Evolutionary conservation across 441 rosid genomes (phyloP).

Genomic region (Corymbia calophylla): DNA sequence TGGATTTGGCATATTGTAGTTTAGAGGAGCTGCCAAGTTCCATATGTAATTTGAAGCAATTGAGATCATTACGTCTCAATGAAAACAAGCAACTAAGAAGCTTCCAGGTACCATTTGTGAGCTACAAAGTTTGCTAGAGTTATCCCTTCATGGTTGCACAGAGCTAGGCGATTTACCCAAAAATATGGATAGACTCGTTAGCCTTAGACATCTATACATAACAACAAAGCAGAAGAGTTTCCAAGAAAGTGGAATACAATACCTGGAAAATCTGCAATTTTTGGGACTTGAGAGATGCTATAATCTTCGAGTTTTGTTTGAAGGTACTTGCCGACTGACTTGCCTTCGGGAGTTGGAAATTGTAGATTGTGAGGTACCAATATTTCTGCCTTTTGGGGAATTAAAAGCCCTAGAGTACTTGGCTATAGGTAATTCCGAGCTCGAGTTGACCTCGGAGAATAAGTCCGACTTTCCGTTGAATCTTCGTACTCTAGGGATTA

Average conservation of each 20-base stretch:
- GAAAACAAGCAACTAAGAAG: neutral
- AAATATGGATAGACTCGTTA: neutral
- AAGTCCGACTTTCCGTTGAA: neutral
- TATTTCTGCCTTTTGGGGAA: neutral
- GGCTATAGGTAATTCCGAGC: fast-evolving
- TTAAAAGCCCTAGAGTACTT: fast-evolving
- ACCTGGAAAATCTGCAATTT: fast-evolving
- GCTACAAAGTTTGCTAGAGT: neutral
- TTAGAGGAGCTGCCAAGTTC: neutral
- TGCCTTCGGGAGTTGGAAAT: fast-evolving
- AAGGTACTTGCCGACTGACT: neutral
- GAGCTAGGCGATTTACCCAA: neutral
- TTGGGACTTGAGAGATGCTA: no score
- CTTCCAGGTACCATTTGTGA: neutral
- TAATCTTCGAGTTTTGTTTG: neutral
- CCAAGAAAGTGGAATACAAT: neutral
- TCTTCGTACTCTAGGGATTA: fast-evolving
- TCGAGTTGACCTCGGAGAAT: fast-evolving
- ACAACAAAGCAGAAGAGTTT: fast-evolving
- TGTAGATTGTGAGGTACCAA: fast-evolving
- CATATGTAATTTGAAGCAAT: neutral
- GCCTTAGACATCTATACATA: fast-evolving
- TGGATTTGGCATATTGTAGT: neutral
- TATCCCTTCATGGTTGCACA: fast-evolving
- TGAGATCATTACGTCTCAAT: fast-evolving